Evolutionary conservation across 2,329 filamentous ascomycete genomes (phyloP).

Genomic region (Pezicula neosporulosa): DNA sequence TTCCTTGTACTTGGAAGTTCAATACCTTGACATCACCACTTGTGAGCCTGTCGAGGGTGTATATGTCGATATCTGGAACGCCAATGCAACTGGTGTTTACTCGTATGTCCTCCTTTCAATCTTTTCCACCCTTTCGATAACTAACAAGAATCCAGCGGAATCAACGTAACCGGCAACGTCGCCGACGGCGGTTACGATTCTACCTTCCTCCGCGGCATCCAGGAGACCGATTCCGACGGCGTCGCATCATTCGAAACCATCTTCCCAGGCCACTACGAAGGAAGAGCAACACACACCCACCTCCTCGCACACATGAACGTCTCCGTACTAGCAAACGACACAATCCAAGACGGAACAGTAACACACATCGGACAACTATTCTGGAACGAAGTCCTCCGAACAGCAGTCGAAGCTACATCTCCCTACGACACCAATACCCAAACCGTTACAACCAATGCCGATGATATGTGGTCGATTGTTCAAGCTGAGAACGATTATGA

Average conservation of each 20-base stretch:
- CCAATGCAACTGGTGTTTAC: conserved; percentile 39
- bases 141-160: conserved; percentile 28
- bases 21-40: background rate
- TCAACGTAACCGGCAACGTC: conserved; percentile 39
- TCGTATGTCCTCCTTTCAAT: conserved; percentile 25
- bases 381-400: conserved; percentile 57
- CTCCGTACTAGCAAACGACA: conserved; percentile 32
- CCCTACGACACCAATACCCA: conserved; percentile 46
- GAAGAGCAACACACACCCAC: conserved; percentile 44
- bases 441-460: conserved; percentile 41
- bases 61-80: conserved; percentile 48
- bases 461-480: conserved; percentile 43
- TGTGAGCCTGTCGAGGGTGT: conserved; percentile 22
- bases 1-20: background rate
- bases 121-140: no score
- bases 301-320: conserved; percentile 18
- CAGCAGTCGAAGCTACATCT: conserved; percentile 40
- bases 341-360: conserved; percentile 45
- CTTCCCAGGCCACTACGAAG: conserved; percentile 39
- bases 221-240: conserved; percentile 35
- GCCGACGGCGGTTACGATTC: background rate
- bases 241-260: conserved; percentile 36
- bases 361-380: conserved; percentile 62
- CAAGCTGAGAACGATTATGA: conserved; percentile 41
- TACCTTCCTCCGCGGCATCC: conserved; percentile 34